Evolutionary conservation across 2,329 filamentous ascomycete genomes (phyloP), one percentile per base, ranked within the genome.

Genomic region (Colletotrichum sansevieriae): DNA sequence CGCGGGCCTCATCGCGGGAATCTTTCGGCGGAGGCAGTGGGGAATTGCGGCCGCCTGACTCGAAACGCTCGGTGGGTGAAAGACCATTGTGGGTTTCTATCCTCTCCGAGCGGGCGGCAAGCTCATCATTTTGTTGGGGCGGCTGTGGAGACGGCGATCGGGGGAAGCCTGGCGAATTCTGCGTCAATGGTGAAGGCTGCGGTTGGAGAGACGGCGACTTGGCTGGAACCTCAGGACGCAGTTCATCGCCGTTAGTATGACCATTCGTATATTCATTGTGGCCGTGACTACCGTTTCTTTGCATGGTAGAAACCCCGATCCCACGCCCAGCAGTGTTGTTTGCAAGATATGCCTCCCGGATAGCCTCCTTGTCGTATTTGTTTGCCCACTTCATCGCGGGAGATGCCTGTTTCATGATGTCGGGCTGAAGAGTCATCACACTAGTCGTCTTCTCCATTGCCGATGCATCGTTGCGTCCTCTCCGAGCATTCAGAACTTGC

Each of bases 371-470:
- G 80, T 98, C 96, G 77, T 98, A 98, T 75, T 94, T 94, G 79
- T 87, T 95, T 37, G 95, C 94, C 96, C 96, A 99, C 79, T 97
- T 97, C 90, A 99, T 91, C 1, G 96, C 96, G 25, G 94, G 92
- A 9, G 92, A 96, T 18, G 95, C 95, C 78, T 97, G 96, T 61
- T 86, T 94, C 75, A 95, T 85, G 70, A 98, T 91, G 61, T 90
- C 87, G 1, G 94, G 92, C 76, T 97, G 95, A 54, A 98, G 83
- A 3, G 94, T 97, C 75, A 98, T 87, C 64, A 97, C 88, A 72
- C 96, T 99, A 78, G 91, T 95, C 3, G 94, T 98, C 85, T 97
- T 97, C 65, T 82, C 87, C 71, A 78, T 88, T 83, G 80, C 87
- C 78, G 79, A 78, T 72, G 83, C 88, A 77, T 86, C 91, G 73